Conservation (phyloP, 2,329 filamentous ascomycete genomes). For the Ramularia collo-cygni region DNA sequence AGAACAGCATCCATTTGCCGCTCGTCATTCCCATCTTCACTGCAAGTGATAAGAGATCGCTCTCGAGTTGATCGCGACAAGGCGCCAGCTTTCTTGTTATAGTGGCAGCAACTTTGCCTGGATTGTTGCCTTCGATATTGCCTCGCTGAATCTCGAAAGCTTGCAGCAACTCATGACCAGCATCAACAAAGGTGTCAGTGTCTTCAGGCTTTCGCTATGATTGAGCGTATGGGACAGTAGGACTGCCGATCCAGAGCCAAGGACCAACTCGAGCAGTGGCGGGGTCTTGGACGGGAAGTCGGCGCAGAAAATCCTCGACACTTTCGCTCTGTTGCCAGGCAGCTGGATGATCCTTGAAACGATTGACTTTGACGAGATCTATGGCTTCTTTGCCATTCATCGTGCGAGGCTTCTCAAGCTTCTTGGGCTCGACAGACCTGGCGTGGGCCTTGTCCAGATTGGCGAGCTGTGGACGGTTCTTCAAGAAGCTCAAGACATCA, state of each 20-base stretch:
- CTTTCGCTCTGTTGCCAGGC: slow-evolving; percentile 61
- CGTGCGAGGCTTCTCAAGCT: slow-evolving; percentile 1
- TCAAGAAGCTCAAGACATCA: slow-evolving; percentile 15
- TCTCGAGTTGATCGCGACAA: slow-evolving; percentile 39
- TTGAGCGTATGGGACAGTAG: slow-evolving; percentile 34
- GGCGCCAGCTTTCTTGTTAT: slow-evolving; percentile 36
- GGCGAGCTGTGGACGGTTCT: slow-evolving; percentile 16
- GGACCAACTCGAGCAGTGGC: slow-evolving; percentile 39
- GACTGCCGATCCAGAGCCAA: slow-evolving; percentile 72
- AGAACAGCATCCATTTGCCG: slow-evolving; percentile 80
- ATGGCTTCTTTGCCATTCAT: slow-evolving; percentile 3
- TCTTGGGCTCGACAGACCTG: background rate
- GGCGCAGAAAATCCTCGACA: slow-evolving; percentile 57
- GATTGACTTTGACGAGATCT: slow-evolving; percentile 46
- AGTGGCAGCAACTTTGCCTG: slow-evolving; percentile 38
- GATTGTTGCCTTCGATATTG: slow-evolving; percentile 46
- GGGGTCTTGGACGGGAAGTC: slow-evolving; percentile 62
- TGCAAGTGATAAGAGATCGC: slow-evolving; percentile 56
- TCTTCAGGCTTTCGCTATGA: slow-evolving; percentile 40
- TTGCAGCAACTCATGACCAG: slow-evolving; percentile 50
- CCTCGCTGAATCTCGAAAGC: slow-evolving; percentile 41
- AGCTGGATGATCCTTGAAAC: slow-evolving; percentile 45
- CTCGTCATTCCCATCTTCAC: slow-evolving; percentile 50
- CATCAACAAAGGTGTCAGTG: slow-evolving; percentile 44
- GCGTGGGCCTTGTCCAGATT: slow-evolving; percentile 5